Evolutionary conservation across 352 stramenopile species (phyloP).

Genomic region (Saprolegnia parasitica): DNA sequence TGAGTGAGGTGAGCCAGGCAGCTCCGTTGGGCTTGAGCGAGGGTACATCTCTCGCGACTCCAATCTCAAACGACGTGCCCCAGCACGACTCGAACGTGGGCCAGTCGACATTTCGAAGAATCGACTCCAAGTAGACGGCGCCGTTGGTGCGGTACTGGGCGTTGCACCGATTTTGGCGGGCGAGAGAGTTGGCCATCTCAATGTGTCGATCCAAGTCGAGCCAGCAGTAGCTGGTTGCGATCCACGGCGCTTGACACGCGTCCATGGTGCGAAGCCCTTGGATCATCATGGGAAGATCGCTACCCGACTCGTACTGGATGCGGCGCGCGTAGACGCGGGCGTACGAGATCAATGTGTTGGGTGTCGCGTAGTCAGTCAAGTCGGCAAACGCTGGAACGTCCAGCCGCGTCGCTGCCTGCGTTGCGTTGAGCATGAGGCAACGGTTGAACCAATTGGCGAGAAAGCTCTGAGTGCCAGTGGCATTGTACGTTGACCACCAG

Average conservation of each 20-base stretch:
- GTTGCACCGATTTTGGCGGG: not conserved
- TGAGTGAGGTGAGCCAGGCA: not conserved
- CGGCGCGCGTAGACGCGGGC: not conserved
- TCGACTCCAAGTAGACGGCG: not conserved
- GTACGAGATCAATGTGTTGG: not conserved
- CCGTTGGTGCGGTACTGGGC: not conserved
- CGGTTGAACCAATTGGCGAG: slow-evolving; percentile 13
- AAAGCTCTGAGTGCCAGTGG: not conserved
- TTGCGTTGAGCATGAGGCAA: not conserved
- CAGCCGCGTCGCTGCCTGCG: not conserved
- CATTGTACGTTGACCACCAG: slow-evolving; percentile 24
- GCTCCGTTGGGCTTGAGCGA: not conserved
- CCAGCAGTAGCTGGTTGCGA: slow-evolving; percentile 13
- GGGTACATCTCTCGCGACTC: not conserved
- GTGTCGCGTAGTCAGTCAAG: not conserved
- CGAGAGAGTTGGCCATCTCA: not conserved
- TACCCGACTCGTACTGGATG: not conserved
- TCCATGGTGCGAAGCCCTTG: slow-evolving; percentile 17
- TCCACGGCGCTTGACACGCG: not conserved
- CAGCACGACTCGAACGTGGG: not conserved
- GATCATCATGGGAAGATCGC: not conserved
- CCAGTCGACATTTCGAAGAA: not conserved
- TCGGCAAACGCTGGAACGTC: not conserved
- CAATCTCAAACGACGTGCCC: slow-evolving; percentile 11
- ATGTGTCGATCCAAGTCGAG: slow-evolving; percentile 1